A percentile compares a stretch with the other conserved stretches of the same genome.
phyloP scores from a whole-genome alignment of 257 asterid species.

The Mentha longifolia region DNA sequence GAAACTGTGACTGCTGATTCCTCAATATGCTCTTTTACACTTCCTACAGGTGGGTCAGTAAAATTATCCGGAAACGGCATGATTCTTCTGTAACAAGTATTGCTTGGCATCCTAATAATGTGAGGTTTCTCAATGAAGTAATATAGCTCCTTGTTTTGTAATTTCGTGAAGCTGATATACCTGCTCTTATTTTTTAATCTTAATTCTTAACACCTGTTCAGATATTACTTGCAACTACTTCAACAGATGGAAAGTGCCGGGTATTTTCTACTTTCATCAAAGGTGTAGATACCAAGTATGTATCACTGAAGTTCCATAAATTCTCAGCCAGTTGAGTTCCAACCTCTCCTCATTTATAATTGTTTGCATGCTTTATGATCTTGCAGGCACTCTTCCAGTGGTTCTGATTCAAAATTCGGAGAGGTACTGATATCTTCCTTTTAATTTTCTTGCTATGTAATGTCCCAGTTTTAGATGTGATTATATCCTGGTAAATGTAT shows the following conservation, averaged over 20 bases:
- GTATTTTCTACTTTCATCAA: conserved; percentile 97
- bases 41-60: conserved; percentile 96
- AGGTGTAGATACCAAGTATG: conserved; percentile 91
- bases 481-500: conserved; percentile 24
- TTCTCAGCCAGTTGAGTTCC: conserved; percentile 27
- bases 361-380: conserved; percentile 35
- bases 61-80: conserved; percentile 92
- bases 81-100: conserved; percentile 97
- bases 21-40: conserved; percentile 26
- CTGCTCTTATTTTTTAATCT: conserved; percentile 3
- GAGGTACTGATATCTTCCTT: conserved; percentile 62
- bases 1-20: conserved; percentile 22
- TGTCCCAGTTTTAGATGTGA: conserved; percentile 24
- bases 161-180: not conserved
- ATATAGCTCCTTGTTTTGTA: conserved; percentile 18
- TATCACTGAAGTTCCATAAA: conserved; percentile 26
- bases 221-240: conserved; percentile 94
- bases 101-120: conserved; percentile 99
- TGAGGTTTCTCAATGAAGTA: conserved; percentile 44
- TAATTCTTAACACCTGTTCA: conserved; percentile 31
- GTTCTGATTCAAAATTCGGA: conserved; percentile 86
- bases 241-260: conserved; percentile 97
- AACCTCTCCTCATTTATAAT: conserved; percentile 26
- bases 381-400: conserved; percentile 60
- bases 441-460: conserved; percentile 25